A percentile compares a stretch with the other conserved stretches of the same genome.
phyloP scores from a whole-genome alignment of 345 rosid species.

The Boechera divaricarpa region DNA sequence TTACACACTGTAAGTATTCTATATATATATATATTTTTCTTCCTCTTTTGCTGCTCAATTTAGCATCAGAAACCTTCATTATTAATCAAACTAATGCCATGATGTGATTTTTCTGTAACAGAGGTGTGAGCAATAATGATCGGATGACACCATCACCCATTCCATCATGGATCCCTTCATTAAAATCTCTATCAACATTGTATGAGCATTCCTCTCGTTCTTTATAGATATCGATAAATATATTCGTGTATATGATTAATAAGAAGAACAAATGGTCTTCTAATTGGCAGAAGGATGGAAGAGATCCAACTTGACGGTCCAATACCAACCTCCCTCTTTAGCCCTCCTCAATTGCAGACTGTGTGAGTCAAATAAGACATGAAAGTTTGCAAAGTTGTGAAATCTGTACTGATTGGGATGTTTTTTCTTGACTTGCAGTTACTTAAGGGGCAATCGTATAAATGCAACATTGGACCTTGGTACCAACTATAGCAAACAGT shows the following conservation, averaged over 20 bases:
- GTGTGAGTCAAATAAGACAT: background rate
- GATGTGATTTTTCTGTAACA: constrained; percentile 41
- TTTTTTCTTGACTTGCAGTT: background rate
- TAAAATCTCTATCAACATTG: constrained; percentile 64
- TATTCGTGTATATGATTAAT: background rate
- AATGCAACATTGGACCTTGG: background rate
- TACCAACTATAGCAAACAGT: background rate
- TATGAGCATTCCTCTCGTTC: constrained; percentile 47
- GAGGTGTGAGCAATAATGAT: constrained; percentile 80
- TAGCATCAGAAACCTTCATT: background rate
- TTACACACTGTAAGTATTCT: constrained; percentile 63
- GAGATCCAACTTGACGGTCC: background rate
- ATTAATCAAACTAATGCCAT: background rate
- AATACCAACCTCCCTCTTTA: constrained; percentile 1
- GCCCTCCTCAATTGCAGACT: background rate
- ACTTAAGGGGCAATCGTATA: background rate
- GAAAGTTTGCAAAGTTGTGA: background rate
- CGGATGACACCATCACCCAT: constrained; percentile 51
- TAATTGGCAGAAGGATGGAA: constrained; percentile 18
- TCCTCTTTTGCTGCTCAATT: background rate
- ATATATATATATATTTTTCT: background rate
- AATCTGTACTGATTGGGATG: background rate
- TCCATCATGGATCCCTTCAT: constrained; percentile 64
- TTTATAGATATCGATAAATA: too few species aligned
- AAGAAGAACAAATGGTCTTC: background rate